These are phyloP conservation scores for Trichopus zeylanicus DNA, from an alignment of 116 monocot genomes.

Conservation along the genomic window DNA sequence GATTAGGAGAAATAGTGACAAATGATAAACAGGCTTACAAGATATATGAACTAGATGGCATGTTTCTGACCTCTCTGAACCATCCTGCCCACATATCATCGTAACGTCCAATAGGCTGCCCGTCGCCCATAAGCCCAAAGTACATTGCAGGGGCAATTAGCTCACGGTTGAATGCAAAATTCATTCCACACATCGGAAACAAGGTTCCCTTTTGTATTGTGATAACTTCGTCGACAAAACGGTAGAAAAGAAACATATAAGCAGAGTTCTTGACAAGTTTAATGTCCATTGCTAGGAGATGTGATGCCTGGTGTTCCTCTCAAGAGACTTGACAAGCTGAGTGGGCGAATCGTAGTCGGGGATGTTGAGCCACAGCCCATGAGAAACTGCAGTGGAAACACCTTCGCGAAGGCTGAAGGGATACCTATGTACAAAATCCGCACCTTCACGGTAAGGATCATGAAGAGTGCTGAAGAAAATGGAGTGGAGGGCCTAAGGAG, in stretches of 20 bases:
- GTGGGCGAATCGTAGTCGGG: slow-evolving; percentile 70
- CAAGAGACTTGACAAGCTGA: slow-evolving; percentile 53
- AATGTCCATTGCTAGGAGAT: neutral
- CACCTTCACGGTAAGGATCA: slow-evolving; percentile 55
- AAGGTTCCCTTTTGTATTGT: slow-evolving; percentile 67
- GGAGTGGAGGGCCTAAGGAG: slow-evolving; percentile 45
- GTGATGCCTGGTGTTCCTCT: slow-evolving; percentile 42
- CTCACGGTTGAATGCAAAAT: slow-evolving; percentile 65
- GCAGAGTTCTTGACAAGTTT: neutral
- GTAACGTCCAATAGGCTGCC: no score
- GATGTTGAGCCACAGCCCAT: slow-evolving; percentile 62
- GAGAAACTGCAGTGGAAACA: slow-evolving; percentile 43
- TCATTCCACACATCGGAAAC: slow-evolving; percentile 87
- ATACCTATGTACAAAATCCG: slow-evolving; percentile 55
- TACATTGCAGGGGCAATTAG: no score
- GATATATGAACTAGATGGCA: neutral
- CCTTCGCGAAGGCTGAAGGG: slow-evolving; percentile 61
- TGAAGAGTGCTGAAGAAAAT: slow-evolving; percentile 59
- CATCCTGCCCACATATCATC: slow-evolving; percentile 86
- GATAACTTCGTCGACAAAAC: slow-evolving; percentile 72
- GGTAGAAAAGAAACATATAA: neutral
- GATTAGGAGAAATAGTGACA: neutral
- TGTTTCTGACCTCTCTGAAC: slow-evolving; percentile 44
- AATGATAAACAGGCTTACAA: no score
- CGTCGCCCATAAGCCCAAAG: no score